A percentile compares a stretch with the other conserved stretches of the same genome.
Conservation (phyloP, 2,329 filamentous ascomycete genomes). For the Davidsoniella australis region DNA sequence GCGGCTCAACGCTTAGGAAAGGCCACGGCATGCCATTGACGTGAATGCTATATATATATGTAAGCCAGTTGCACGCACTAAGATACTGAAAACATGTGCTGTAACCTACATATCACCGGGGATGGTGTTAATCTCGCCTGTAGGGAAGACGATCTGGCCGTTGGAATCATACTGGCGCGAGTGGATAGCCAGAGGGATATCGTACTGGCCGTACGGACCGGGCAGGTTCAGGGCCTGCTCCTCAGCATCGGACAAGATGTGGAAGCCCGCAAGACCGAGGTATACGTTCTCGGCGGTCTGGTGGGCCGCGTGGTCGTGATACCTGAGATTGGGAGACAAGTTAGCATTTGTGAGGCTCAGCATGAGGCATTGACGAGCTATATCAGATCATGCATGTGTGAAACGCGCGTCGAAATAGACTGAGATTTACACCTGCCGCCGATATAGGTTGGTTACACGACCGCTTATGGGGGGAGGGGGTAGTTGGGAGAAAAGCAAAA, state of each 20-base stretch:
- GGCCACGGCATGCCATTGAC: conserved; percentile 41
- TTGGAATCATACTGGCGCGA: conserved; percentile 35
- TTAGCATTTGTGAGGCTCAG: too few species aligned
- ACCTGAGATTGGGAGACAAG: conserved; percentile 16
- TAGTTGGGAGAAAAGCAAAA: too few species aligned
- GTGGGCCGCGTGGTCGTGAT: conserved; percentile 30
- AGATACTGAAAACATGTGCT: too few species aligned
- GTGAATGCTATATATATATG: conserved; percentile 4
- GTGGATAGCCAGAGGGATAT: conserved; percentile 32
- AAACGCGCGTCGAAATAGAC: too few species aligned
- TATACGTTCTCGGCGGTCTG: conserved; percentile 37
- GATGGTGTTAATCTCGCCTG: conserved; percentile 27
- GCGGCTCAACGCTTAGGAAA: conserved; percentile 37
- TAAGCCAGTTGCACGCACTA: not conserved
- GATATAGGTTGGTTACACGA: too few species aligned
- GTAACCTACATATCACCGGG: conserved; percentile 30
- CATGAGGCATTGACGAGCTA: too few species aligned
- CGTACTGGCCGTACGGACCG: conserved; percentile 30
- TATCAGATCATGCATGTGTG: too few species aligned
- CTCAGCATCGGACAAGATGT: conserved; percentile 33
- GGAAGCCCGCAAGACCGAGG: conserved; percentile 37
- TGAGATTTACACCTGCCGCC: too few species aligned
- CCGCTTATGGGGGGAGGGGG: too few species aligned
- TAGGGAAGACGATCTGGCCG: conserved; percentile 30
- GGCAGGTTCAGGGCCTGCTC: conserved; percentile 33